Evolutionary conservation across 805 yeast genomes (phyloP), one percentile per base, ranked within the genome.

Genomic region (Clavispora santaluciae): DNA sequence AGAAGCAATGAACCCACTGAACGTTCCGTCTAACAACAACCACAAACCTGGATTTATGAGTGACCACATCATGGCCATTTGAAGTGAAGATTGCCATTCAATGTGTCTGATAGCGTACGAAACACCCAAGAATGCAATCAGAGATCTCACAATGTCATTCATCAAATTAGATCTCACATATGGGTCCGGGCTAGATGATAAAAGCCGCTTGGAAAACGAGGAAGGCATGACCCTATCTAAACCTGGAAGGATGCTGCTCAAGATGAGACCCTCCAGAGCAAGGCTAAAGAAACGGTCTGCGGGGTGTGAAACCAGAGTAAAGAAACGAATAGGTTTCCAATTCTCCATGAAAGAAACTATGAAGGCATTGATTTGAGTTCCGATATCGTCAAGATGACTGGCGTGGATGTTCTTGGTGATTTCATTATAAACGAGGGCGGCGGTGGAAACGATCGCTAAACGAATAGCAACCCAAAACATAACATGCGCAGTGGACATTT

Each of bases 111-210:
- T 72, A 18, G 87, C 88, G 53, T 79, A 84, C 4, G 81, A 72
- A 25, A 85, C 75, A 3, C 95, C 95, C 33, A 84, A 62, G 51
- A 83, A 73, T 3, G 87, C 83, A 41, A 83, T 75, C 35, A 69
- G 60, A 16, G 79, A 61, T 24, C 75, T 53, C 16, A 70, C 39
- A 9, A 63, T 53, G 46, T 70, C 74, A 48, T 61, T 68, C 37
- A 61, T 43, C 35, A 68, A 45, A 40, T 59, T 63, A 22, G 61
- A 50, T 35, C 61, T 52, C 30, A 53, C 48, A 23, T 53, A 47
- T 10, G 68, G 67, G 39, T 61, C 52, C 3, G 73, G 73, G 46
- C 67, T 67, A 5, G 72, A 66, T 13, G 68, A 56, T 41, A 69
- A 56, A 29, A 69, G 48, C 23, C 74, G 49, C 33, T 49, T 56